phyloP scores from a whole-genome alignment of 371 early-diverging fungal genomes.

The Haplosporangium sp. region DNA sequence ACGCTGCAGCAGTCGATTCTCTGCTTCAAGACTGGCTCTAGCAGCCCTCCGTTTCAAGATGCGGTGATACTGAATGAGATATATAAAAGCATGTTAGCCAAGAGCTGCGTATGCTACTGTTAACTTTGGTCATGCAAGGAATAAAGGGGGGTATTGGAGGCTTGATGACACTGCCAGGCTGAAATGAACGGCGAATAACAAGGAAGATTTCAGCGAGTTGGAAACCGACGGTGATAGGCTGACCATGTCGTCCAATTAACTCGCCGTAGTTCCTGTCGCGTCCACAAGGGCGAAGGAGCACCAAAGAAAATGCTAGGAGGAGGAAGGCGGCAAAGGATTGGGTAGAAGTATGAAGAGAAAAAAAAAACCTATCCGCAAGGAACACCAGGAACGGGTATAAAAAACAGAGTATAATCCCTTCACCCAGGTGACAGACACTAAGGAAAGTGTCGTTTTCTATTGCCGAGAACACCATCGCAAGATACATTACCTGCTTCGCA shows the following conservation, averaged over 20 bases:
- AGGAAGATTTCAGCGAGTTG: background rate
- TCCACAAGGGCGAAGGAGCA: conserved; percentile 21
- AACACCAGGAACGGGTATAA: too few relatives aligned
- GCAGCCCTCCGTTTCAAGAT: conserved; percentile 87
- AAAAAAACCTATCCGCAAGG: too few relatives aligned
- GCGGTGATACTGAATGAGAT: conserved; percentile 69
- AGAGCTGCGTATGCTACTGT: too few relatives aligned
- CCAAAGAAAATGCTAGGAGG: conserved; percentile 21
- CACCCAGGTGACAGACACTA: too few relatives aligned
- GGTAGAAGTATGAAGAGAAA: background rate
- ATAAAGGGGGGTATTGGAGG: background rate
- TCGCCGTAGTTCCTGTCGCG: conserved; percentile 41
- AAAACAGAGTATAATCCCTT: too few relatives aligned
- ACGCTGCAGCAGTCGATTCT: conserved; percentile 62
- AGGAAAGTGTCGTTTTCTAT: too few relatives aligned
- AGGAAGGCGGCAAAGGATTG: conserved; percentile 2
- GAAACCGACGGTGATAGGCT: conserved; percentile 37
- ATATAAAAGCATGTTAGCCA: background rate
- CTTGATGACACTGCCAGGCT: background rate
- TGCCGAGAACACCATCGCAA: too few relatives aligned
- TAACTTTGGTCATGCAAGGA: background rate
- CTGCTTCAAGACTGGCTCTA: conserved; percentile 69
- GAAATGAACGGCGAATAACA: background rate
- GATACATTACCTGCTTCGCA: conserved; percentile 77
- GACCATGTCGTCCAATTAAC: conserved; percentile 40